A percentile compares a stretch with the other conserved stretches of the same genome.
Evolutionary conservation across 139 green algal genomes (phyloP).

Genomic region (Picochlorum sp.): DNA sequence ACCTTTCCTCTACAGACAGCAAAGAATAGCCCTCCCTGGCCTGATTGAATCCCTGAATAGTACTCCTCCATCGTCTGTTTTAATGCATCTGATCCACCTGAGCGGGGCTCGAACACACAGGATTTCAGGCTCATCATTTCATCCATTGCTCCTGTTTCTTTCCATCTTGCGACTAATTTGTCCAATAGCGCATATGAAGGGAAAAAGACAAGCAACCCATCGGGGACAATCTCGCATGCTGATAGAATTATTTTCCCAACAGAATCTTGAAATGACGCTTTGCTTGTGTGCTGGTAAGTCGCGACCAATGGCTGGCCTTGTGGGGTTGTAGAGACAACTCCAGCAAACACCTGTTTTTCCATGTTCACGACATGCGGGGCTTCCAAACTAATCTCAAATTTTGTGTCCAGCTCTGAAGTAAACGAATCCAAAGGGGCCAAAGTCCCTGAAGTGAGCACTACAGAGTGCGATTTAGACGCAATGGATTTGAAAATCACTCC

Average conservation of each 20-base stretch:
- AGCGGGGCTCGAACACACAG: slow-evolving; percentile 65
- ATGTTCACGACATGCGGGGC: slow-evolving; percentile 85
- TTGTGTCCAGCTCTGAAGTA: slow-evolving; percentile 61
- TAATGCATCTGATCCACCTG: slow-evolving; percentile 52
- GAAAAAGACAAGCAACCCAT: slow-evolving; percentile 90
- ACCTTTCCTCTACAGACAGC: slow-evolving; percentile 93
- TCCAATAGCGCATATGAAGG: slow-evolving; percentile 81
- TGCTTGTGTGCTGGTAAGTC: slow-evolving; percentile 8
- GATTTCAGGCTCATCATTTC: slow-evolving; percentile 55
- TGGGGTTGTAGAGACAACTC: slow-evolving; percentile 42
- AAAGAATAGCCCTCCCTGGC: slow-evolving; percentile 71
- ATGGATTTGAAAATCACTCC: slow-evolving; percentile 45
- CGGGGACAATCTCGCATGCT: slow-evolving; percentile 51
- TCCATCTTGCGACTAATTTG: slow-evolving; percentile 59
- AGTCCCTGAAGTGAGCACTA: slow-evolving; percentile 78
- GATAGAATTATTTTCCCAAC: slow-evolving; percentile 48
- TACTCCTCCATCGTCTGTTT: slow-evolving; percentile 61
- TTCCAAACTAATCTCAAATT: slow-evolving; percentile 70
- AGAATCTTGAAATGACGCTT: slow-evolving; percentile 31
- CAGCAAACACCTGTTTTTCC: slow-evolving; percentile 64
- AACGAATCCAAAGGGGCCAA: slow-evolving; percentile 82
- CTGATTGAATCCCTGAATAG: slow-evolving; percentile 50
- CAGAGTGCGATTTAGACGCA: slow-evolving; percentile 25
- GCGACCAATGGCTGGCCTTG: slow-evolving; percentile 28
- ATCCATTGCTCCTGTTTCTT: slow-evolving; percentile 56